phyloP scores from a whole-genome alignment of 176 grass and related monocot genomes.

The Oryza glaberrima region DNA sequence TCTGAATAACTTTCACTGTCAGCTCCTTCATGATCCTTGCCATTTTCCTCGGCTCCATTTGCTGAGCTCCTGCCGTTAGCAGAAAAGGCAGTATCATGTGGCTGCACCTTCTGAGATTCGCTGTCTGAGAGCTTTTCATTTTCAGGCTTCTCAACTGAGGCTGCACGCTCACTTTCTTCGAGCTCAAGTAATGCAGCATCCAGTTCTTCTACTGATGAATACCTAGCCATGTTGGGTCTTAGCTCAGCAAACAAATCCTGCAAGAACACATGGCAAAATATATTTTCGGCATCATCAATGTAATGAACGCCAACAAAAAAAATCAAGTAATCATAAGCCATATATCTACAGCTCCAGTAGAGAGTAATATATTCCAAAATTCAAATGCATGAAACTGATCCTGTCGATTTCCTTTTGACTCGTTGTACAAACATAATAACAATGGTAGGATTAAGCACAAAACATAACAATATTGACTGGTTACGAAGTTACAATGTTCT shows the following conservation, averaged over 20 bases:
- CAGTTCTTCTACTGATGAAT: conserved; percentile 86
- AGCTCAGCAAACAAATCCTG: conserved; percentile 89
- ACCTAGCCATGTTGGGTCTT: conserved; percentile 84
- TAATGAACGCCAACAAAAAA: not conserved
- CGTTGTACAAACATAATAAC: conserved; percentile 19
- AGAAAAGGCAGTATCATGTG: conserved; percentile 39
- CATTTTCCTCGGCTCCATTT: conserved; percentile 71
- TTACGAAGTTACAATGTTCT: not conserved
- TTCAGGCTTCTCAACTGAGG: conserved; percentile 57
- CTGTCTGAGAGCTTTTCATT: conserved; percentile 68
- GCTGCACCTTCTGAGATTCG: conserved; percentile 62
- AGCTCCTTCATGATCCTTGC: conserved; percentile 59
- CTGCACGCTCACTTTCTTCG: conserved; percentile 75
- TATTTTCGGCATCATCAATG: conserved; percentile 20
- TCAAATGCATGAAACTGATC: not conserved
- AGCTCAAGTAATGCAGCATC: conserved; percentile 77
- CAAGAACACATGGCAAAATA: conserved; percentile 30
- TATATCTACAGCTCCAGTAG: conserved; percentile 8
- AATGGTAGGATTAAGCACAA: conserved; percentile 4
- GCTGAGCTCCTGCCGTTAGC: conserved; percentile 53
- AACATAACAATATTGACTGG: not conserved
- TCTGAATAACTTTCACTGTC: conserved; percentile 94
- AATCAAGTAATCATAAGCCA: conserved; percentile 11
- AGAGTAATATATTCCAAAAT: not conserved
- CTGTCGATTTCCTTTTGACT: conserved; percentile 18